Base-by-base conservation (phyloP, 2,329 filamentous ascomycete genomes). In the Stagonosporopsis cucurbitacearum region DNA sequence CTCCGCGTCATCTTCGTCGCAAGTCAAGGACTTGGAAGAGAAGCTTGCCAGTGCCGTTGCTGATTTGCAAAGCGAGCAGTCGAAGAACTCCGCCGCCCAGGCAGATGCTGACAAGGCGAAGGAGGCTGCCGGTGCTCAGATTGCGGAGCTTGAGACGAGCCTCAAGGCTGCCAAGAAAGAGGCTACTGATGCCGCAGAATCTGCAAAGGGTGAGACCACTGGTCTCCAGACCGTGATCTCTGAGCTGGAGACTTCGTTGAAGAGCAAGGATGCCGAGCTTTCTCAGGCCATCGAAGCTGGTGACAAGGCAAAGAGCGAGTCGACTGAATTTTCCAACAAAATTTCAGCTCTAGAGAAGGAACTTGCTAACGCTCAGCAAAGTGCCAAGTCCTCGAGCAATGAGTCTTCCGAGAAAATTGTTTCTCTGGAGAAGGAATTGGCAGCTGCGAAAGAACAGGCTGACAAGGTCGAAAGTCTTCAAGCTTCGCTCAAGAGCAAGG, bases 251-350 rank as follows among this genome's bases (percentile, higher is more conserved):
- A 57, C 60, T 20, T 63, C 63, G 1, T 53, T 64, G 51, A 64
- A 62, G 54, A 59, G 61, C 26, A 55, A 57, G 36, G 61, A 68
- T 8, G 54, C 59, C 22, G 65, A 71, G 48, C 65, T 70, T 23
- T 49, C 64, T 11, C 61, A 67, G 43, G 59, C 66, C 2, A 43
- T 46, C 35, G 51, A 47, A 37, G 58, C 51, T 53, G 52, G 50
- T 28, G 37, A 54, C 22, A 23, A 20, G 17, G 43, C 53, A 13
- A 52, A 56, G 44, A 96, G 93, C 22, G 26, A 49, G 23, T 25
- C 48, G 13, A 50, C 26, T 19, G 51, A 52, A 23, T 41, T 56
- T 22, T 35, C 51, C 25, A 48, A 12, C 22, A 61, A 62, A 56
- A 22, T 51, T 13, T 26, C 48, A 9, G 33, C 60, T 20, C 59